Conservation (phyloP, 2,329 filamentous ascomycete genomes). For the Eurotiales sp. region DNA sequence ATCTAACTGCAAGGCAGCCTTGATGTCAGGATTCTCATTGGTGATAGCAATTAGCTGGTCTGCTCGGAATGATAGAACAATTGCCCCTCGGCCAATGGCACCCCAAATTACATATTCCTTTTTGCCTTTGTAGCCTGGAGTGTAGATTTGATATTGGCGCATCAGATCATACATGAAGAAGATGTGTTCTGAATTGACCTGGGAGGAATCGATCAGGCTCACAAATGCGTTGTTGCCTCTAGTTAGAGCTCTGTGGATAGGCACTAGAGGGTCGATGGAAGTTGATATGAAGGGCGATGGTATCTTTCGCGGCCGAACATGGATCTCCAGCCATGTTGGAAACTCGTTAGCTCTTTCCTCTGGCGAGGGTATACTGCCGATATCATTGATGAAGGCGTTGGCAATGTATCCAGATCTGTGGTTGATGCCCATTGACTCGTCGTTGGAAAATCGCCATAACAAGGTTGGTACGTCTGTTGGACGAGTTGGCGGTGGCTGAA, state of each 20-base stretch:
- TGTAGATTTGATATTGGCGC: slow-evolving; percentile 14
- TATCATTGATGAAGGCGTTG: slow-evolving; percentile 21
- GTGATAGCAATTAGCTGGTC: slow-evolving; percentile 21
- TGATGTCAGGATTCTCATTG: slow-evolving; percentile 18
- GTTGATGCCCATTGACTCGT: slow-evolving; percentile 30
- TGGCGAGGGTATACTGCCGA: slow-evolving; percentile 13
- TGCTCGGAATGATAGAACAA: slow-evolving; percentile 27
- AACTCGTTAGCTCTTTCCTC: slow-evolving; percentile 19
- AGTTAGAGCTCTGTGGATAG: slow-evolving; percentile 30
- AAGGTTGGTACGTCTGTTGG: slow-evolving; percentile 22
- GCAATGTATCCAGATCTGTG: slow-evolving; percentile 21
- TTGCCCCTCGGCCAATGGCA: slow-evolving; percentile 22
- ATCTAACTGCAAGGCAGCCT: slow-evolving; percentile 25
- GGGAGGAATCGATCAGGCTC: slow-evolving; percentile 28
- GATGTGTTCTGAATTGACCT: slow-evolving; percentile 18
- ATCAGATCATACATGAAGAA: slow-evolving; percentile 28
- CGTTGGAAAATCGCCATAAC: slow-evolving; percentile 32
- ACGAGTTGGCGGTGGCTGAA: background rate
- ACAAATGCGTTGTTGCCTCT: slow-evolving; percentile 23
- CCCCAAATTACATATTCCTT: slow-evolving; percentile 37
- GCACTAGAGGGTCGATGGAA: slow-evolving; percentile 22
- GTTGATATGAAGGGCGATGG: slow-evolving; percentile 35
- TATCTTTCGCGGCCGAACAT: slow-evolving; percentile 21
- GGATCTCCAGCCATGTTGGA: slow-evolving; percentile 19
- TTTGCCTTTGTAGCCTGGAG: slow-evolving; percentile 23